A percentile compares a stretch with the other conserved stretches of the same genome.
phyloP scores from a whole-genome alignment of 2,329 filamentous ascomycete genomes.

The Fusarium caatingaense region DNA sequence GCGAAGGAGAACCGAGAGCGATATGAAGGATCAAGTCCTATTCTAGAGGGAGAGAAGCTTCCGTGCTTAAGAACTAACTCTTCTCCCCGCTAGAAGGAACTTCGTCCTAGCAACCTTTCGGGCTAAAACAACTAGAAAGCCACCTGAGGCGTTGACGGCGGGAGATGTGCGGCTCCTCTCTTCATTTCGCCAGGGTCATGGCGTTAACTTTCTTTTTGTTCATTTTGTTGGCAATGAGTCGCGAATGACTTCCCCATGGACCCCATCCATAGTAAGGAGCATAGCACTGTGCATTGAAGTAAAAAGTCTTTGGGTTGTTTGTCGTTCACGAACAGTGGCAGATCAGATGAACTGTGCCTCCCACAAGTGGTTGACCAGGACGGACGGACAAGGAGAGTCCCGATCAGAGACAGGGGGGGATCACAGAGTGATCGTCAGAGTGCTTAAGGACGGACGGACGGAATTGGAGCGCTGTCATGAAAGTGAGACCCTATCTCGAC shows the following conservation, averaged over 20 bases:
- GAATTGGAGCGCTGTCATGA: conserved; percentile 38
- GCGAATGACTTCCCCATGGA: neutral
- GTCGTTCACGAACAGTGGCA: conserved; percentile 22
- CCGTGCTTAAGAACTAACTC: conserved; percentile 2
- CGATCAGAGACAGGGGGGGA: conserved; percentile 39
- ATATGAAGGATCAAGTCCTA: neutral
- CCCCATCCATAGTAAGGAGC: neutral
- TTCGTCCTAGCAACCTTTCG: conserved; percentile 21
- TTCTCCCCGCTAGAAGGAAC: neutral
- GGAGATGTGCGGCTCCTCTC: conserved; percentile 35
- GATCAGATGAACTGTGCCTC: conserved; percentile 17
- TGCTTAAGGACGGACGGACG: conserved; percentile 20
- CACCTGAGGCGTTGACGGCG: conserved; percentile 37
- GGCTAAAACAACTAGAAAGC: conserved; percentile 31
- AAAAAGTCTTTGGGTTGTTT: neutral
- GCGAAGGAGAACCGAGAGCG: conserved; percentile 22
- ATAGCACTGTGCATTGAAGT: neutral
- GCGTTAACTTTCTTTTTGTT: conserved; percentile 12
- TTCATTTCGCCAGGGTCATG: conserved; percentile 36
- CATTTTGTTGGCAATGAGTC: conserved; percentile 12
- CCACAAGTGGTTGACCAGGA: conserved; percentile 24
- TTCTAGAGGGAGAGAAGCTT: neutral
- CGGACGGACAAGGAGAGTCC: conserved; percentile 12
- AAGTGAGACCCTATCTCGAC: conserved; percentile 21
- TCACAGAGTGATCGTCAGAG: conserved; percentile 26